Evolutionary conservation across 306 rosid genomes (phyloP), one percentile per base, ranked within the genome.

Genomic region (Ziziphus jujuba): DNA sequence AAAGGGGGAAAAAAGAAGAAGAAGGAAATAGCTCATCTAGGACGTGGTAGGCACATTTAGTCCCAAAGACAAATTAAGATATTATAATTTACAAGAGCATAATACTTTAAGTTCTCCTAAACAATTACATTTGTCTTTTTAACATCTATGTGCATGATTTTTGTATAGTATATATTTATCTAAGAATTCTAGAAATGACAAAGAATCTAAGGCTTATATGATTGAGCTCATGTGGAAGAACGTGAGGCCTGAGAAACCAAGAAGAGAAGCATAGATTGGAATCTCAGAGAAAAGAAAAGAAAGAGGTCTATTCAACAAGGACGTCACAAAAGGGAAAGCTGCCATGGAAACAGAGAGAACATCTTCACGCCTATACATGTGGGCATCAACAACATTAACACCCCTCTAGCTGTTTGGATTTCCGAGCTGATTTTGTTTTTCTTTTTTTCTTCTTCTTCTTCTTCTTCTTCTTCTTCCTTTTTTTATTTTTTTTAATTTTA

Each of bases 311-410:
- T 63, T 47, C n/a, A 45, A 43, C 34, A 76, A 75, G 72, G 87
- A 80, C 84, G 77, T 78, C 75, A 77, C 74, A 75, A 81, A 90
- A 87, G 91, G 47, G 72, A 90, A 90, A 84, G 95, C 91, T 90
- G 95, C 56, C 65, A 81, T 75, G 79, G 74, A 72, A 80, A 80
- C 87, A 78, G 71, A 80, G 85, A 81, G 87, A 82, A 75, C 88
- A 75, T 82, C 83, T 84, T 84, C 97, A 89, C 91, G 91, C 92
- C 89, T 75, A 69, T 59, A 68, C 91, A 77, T 81, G 87, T 84
- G 83, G 84, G 73, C 88, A 74, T 77, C 79, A 71, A 54, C 80
- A 64, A 56, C 69, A 54, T 21, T 72, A 67, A 25, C 34, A 56
- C n/a, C 25, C 11, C 43, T 52, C 22, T 11, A n/a, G n/a, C 59